phyloP scores from a whole-genome alignment of 2,329 filamentous ascomycete genomes.

The Paecilomyces variotii region DNA sequence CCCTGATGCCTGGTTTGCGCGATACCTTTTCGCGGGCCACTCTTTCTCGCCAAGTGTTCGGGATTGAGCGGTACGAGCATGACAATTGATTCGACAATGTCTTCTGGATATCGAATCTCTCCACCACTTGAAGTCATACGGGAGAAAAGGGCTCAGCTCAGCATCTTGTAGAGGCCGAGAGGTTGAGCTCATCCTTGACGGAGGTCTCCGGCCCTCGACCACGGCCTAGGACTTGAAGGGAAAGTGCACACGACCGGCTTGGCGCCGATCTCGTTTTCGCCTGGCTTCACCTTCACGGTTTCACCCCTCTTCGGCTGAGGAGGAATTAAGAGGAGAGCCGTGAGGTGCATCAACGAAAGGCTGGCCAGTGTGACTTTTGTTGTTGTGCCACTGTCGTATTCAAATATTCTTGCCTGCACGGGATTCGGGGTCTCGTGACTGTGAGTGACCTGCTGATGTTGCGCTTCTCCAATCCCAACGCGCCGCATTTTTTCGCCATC shows the following conservation, averaged over 20 bases:
- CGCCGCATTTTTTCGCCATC: background rate
- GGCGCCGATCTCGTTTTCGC: background rate
- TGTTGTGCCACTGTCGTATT: background rate
- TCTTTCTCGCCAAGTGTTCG: too few species aligned
- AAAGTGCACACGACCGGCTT: background rate
- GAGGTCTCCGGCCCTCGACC: background rate
- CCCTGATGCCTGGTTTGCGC: too few species aligned
- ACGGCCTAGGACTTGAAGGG: background rate
- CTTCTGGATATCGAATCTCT: background rate
- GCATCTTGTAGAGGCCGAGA: background rate
- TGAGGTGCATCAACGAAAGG: background rate
- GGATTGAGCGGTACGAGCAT: too few species aligned
- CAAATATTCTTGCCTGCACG: background rate
- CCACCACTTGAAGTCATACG: background rate
- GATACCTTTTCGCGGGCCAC: too few species aligned
- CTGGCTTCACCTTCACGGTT: background rate
- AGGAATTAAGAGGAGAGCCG: background rate
- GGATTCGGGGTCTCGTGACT: background rate
- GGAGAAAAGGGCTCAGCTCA: background rate
- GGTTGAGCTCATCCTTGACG: background rate
- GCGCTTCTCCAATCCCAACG: background rate
- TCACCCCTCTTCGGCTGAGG: background rate
- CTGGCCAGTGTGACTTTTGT: background rate
- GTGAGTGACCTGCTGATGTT: background rate
- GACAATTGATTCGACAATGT: too few species aligned